Evolutionary conservation across 352 stramenopile genomes (phyloP), one percentile per base, ranked within the genome.

Genomic region (Phytophthora tubulina): DNA sequence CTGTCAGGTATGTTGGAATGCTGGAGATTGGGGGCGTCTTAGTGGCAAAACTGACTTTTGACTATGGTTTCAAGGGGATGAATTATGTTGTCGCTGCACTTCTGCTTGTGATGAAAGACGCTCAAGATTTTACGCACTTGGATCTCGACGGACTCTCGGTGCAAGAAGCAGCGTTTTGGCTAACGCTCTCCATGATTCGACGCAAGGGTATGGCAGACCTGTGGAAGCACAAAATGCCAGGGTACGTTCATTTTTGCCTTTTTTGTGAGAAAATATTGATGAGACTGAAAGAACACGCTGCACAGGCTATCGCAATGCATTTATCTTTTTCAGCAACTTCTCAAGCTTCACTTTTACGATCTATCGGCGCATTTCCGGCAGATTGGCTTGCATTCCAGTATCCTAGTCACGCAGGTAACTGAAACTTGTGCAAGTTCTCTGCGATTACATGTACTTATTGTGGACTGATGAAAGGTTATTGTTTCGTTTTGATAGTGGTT

Each of bases 361-460:
- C 67, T 96, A 21, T 81, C 83, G 4, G 55, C 44, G 15, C 89
- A 96, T 55, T 67, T 95, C 14, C 79, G 80, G 42, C 78, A 88
- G 13, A 96, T 96, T 72, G 86, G 88, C 32, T 86, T 96, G 85
- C 89, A 96, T 56, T 81, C 86, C 14, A 94, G 84, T 68, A 86
- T 94, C 31, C 70, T 96, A 30, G 83, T 80, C 27, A 95, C 86
- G 0, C 87, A 94, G 84, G 88, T 94, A 67, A 27, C 2, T 38
- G 8, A 36, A 27, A 15, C 38, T 7, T 31, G 52, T 32, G 4
- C 9, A 31, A n/a, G 10, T 32, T 9, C n/a, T 45, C 21, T 46
- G 15, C 15, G n/a, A 3, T 8, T 27, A 27, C 36, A 42, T 72
- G 32, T 33, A 2, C 36, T 10, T 30, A 27, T 27, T 27, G 21